Evolutionary conservation across 169 alveolate species (phyloP), one percentile per base, ranked within the genome.

Genomic region (Toxoplasma gondii): DNA sequence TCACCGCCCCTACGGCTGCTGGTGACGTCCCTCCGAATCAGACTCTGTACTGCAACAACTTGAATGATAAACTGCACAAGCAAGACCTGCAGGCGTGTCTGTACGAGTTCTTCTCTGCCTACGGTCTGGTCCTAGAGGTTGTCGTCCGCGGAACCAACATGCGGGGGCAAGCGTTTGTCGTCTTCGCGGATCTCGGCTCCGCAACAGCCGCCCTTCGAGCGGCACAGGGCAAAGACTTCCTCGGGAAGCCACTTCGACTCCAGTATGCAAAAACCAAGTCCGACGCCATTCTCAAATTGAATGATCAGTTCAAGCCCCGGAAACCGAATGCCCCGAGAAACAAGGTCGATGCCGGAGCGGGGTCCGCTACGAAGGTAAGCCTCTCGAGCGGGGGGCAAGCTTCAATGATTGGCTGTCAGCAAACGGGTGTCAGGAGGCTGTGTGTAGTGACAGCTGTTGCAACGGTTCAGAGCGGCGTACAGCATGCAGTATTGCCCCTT

Each of bases 131-230:
- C 10, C 88, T 97, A 49, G 98, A 97, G 92, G 93, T 97, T 0
- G 97, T 93, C 38, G 96, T 96, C 44, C 92, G 94, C n/a, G 96
- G 97, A 24, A 80, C 97, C 91, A 96, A 92, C 43, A 88, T 91
- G 88, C 95, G 98, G 44, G 98, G 98, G 0, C 98, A 97, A 84
- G 98, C 98, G 16, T 97, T 97, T 90, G 97, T 97, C 58, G 97
- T 97, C 36, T 97, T 97, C 80, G 92, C 96, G 91, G 97, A 93
- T 41, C 95, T 97, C 34, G 94, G 98, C 34, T 94, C 98, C 16
- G 98, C 98, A 19, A 97, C 97, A 12, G 96, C 97, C 34, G 98
- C 98, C 17, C 88, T 96, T 69, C 96, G 97, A 93, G 97, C 97
- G 36, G 86, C 95, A 17, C 97, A 97, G 43, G 98, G 98, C 39